Percentiles rank a stretch among this genome's conserved stretches.
These are phyloP conservation scores for Vickermania ingenoplastis DNA, from an alignment of 208 protist species.

Conservation along the genomic window DNA sequence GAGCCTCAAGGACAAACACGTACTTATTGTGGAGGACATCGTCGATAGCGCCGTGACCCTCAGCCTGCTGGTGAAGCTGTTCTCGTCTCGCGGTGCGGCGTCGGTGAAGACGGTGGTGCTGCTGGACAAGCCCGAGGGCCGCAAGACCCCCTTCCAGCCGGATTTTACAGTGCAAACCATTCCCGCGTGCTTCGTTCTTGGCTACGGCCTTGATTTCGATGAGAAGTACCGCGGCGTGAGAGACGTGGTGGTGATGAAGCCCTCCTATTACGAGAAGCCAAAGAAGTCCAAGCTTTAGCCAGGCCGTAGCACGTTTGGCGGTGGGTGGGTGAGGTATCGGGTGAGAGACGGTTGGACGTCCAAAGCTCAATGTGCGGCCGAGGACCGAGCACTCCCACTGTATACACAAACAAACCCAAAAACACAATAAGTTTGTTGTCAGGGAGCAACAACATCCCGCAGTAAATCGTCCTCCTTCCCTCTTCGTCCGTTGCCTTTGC, in stretches of 20 bases:
- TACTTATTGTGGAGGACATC: constrained; percentile 89
- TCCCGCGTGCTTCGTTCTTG: constrained; percentile 70
- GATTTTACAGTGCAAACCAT: constrained; percentile 73
- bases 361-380: too few species aligned
- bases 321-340: too few species aligned
- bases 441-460: too few species aligned
- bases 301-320: too few species aligned
- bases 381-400: too few species aligned
- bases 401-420: too few species aligned
- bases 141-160: constrained; percentile 28
- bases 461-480: too few species aligned
- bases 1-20: constrained; percentile 57
- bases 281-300: too few species aligned
- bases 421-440: too few species aligned
- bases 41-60: constrained; percentile 82
- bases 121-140: constrained; percentile 69
- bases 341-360: too few species aligned
- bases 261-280: constrained; percentile 30
- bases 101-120: constrained; percentile 77
- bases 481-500: too few species aligned
- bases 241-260: constrained; percentile 61
- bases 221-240: constrained; percentile 75
- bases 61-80: constrained; percentile 44
- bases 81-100: constrained; percentile 43
- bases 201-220: constrained; percentile 88